Evolutionary conservation across 2,329 filamentous ascomycete species (phyloP), one percentile per base, ranked within the genome.

Genomic region (Hypoxylon sp.): DNA sequence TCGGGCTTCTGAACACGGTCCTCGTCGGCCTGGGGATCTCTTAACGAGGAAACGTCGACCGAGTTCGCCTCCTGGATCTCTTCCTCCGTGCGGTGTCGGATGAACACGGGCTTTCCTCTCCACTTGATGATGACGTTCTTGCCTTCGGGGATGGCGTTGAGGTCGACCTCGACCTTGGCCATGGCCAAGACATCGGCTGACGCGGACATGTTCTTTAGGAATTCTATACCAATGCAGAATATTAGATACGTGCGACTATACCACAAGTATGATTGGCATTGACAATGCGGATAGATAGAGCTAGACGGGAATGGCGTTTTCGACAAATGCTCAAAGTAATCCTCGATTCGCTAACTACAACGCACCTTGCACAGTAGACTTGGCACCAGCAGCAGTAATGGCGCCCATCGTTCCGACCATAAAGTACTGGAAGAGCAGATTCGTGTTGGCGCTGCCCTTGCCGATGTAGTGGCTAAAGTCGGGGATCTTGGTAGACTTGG

Each of bases 91-190:
- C 96, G 94, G 91, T 99, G 96, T 83, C 96, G 94, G 90, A 99
- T 94, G 88, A 99, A 99, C 82, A 99, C 94, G 83, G 96, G 96
- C 92, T 99, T 99, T 83, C 96, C 96, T 88, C 96, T 93, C 96
- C 96, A 99, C 88, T 99, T 99, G 88, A 99, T 97, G 83, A 99
- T 97, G 82, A 99, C 96, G 87, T 99, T 99, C 92, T 98, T 99
- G 89, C 96, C 96, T 88, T 98, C 95, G 71, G 96, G 96, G 78
- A 99, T 98, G 73, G 93, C 83, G 78, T 87, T 87, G 75, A 99
- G 92, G 83, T 97, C 94, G 77, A 99, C 92, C 87, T 99, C 96
- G 77, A 99, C 96, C 91, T 99, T 99, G 83, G 96, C 96, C 91
- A 98, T 97, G 81, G 97, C 96, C 85, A 99, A 85, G 80, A 99